Evolutionary conservation across 2,329 filamentous ascomycete species (phyloP).

Genomic region (Trichocomaceae sp.): DNA sequence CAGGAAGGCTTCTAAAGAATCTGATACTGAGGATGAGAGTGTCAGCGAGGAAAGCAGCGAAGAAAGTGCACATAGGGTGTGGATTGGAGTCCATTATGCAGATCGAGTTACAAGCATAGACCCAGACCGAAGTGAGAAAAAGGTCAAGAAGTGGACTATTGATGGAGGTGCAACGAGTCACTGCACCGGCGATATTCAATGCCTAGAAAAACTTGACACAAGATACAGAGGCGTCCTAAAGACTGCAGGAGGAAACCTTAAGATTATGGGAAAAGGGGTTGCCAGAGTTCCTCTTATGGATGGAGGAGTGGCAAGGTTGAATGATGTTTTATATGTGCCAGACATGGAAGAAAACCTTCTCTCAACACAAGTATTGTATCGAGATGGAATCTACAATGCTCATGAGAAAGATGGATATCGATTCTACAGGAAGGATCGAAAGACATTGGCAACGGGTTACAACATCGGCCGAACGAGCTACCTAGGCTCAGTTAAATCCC

Average conservation of each 20-base stretch:
- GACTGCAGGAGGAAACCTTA: not conserved
- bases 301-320: not conserved
- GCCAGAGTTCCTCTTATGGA: not conserved
- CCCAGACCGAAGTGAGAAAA: too few species aligned
- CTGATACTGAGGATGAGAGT: too few species aligned
- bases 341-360: not conserved
- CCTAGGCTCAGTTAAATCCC: not conserved
- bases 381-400: not conserved
- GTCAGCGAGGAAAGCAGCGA: too few species aligned
- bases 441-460: not conserved
- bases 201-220: not conserved
- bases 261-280: not conserved
- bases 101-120: too few species aligned
- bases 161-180: not conserved
- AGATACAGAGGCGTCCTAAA: not conserved
- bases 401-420: not conserved
- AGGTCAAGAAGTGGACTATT: not conserved
- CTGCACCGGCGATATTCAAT: not conserved
- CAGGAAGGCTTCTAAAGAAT: too few species aligned
- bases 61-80: too few species aligned
- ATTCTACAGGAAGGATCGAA: conserved; percentile 2
- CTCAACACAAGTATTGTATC: not conserved
- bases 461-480: conserved; percentile 1
- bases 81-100: too few species aligned
- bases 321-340: not conserved